Base-by-base conservation (phyloP, 805 yeast genomes). In the Ascoidea tarda region DNA sequence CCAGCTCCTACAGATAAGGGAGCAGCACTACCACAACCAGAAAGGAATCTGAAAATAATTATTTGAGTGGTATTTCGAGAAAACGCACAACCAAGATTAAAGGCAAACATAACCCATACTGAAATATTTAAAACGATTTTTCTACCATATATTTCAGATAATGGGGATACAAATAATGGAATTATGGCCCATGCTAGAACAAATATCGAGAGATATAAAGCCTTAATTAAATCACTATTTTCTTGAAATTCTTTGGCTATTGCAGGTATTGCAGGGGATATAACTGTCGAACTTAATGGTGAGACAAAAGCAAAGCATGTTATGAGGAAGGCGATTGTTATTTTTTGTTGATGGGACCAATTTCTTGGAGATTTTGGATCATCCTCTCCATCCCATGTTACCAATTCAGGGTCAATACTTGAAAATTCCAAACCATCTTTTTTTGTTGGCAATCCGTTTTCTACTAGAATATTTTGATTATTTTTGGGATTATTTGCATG, bases 1-100 rank as follows among this genome's bases (percentile, higher is more conserved):
- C 87, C 88, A 1, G 86, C 85, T 31, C 86, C 87, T 6, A 81
- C 81, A 49, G 81, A 78, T 45, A 82, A 66, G 1, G 88, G 83
- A 0, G 85, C 81, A 51, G 82, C 75, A 5, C 84, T 86, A 51
- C 81, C 78, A n/a, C 76, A 63, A 2, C 89, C 89, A 1, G 84
- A 83, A 1, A 82, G 61, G 50, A 82, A 76, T 49, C 89, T 69
- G 55, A 75, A 78, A 12, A 80, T 73, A 58, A 79, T 68, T 69
- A 83, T 67, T 53, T 79, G 81, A 0, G 79, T 70, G 0, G 78
- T 70, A 50, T 69, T 79, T 16, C 74, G 70, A 4, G 84, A 73
- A 54, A 82, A 75, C 2, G 80, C 86, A 55, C 87, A 81, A 4
- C 78, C 85, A 47, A 82, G 57, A 60, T 74, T 77, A 67, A 77